Base-by-base conservation (phyloP, 305 asterid genomes). In the Rubia balearica region DNA sequence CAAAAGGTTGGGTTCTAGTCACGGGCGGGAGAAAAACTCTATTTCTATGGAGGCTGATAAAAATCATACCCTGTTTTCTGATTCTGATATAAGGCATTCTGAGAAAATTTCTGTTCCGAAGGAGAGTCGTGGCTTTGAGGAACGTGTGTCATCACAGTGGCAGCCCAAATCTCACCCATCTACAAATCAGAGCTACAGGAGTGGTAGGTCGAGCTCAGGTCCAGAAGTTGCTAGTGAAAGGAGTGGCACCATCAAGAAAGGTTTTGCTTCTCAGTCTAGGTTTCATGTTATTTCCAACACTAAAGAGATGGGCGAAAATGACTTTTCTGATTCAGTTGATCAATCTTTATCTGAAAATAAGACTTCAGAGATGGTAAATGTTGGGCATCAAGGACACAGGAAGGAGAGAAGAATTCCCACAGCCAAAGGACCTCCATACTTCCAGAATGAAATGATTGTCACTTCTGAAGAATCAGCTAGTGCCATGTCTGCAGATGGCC, bases 121-220 rank as follows among this genome's bases (percentile, higher is more conserved):
- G 71, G 96, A 88, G 70, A 83, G 61, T 71, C 84, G 81, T 59
- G 81, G 81, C 65, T 5, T 77, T 68, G 90, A 82, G 70, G 92
- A 88, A 69, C 82, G 84, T 46, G 38, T 83, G 17, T 77, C 83
- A 36, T 76, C 96, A 73, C 96, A 87, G 60, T 95, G 99, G 99
- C 89, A 88, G 72, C 99, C 94, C 43, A 95, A 95, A 79, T 73
- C 86, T 21, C 78, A 77, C 72, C 49, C 86, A 59, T 68, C 74
- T 77, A 56, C 85, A 69, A 81, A 76, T 51, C 76, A 77, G 79
- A 74, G 73, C 78, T 85, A 81, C 73, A 85, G 76, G 38, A 86
- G 82, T 40, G 77, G 77, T 75, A 81, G 84, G 80, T 46, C 70
- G 51, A 40, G 70, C 74, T 82, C 75, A 74, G 77, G 68, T 77